Evolutionary conservation across 1,139 yeast species (phyloP), one percentile per base, ranked within the genome.

Genomic region (Candida glucosophila): DNA sequence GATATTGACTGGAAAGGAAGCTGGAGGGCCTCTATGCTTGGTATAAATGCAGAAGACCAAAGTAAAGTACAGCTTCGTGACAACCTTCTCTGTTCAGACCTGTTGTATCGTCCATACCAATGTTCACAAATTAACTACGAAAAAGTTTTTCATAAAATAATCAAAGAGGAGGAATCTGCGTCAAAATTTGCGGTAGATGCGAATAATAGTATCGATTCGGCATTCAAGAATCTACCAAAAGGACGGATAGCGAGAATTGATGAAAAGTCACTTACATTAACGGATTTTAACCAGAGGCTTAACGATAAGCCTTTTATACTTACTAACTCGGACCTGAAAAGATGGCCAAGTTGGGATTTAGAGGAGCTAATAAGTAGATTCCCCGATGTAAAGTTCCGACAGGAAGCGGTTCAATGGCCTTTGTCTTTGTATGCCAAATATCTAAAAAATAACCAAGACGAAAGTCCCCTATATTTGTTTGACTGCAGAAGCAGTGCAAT

Each of bases 381-480:
- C 39, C 74, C 85, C 1, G 50, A 67, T 17, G 76, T 68, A 1
- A 59, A 55, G 24, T 86, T 86, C 47, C 68, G 90, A 30, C 95
- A 85, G 47, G 96, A 86, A 49, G 74, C 83, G 17, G 90, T 83
- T 26, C 72, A 74, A 35, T 85, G 95, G 95, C 66, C 77, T 8
- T 57, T 86, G 13, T 39, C 56, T 1, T 58, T 72, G 13, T 86
- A 83, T 43, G 49, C 68, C 2, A 64, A 73, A 29, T 86, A 86
- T 46, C 67, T 78, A 44, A 45, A 53, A 6, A 36, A 55, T 13
- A 86, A 85, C 47, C 42, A 45, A 15, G 96, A 86, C 49, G 95
- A 86, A 47, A 73, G 76, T 16, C 95, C 95, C 4, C 56, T 86
- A 16, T 86, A 86, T 44, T 53, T 86, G 17, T 86, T 86, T 52